Base-by-base conservation (phyloP, 2,329 filamentous ascomycete species). In the Nigrograna mackinnonii region DNA sequence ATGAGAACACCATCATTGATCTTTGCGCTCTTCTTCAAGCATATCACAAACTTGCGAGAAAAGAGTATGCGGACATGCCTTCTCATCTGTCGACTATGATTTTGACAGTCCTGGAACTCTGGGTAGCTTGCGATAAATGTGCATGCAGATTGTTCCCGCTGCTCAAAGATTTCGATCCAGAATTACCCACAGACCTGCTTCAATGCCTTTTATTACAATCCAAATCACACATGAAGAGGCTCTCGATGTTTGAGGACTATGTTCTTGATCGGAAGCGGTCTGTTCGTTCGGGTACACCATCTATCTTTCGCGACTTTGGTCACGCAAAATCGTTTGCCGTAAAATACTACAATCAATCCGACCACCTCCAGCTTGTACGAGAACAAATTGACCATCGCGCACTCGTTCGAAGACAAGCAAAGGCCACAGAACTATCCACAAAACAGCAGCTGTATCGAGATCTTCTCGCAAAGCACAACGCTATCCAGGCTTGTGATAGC, bases 341-440 rank as follows among this genome's bases (percentile, higher is more conserved):
- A 0, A 58, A 59, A 13, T 82, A 72, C 39, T 82, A 74, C 41
- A 55, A 77, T 3, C 41, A 65, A n/a, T 81, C 75, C 0, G 2
- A 4, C 0, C 4, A 44, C 0, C 76, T 78, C 30, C 66, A 79
- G 37, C 16, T 34, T 0, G 32, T 77, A 0, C 48, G 60, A 2
- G 2, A 26, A 0, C 19, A 20, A 0, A 82, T 83, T 19, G 66
- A 75, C 28, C 3, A 22, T 0, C 28, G 61, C 1, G 79, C 79
- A 0, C 33, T 21, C 1, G 6, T 11, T 1, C 33, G 48, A 22
- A 49, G 50, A 6, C 13, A 48, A 9, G 11, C 44, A 13, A 66
- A 67, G 33, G 39, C 33, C n/a, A 3, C 43, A 18, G 61, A 68
- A 24, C 37, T 64, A n/a, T n/a, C 4, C 2, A 7, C 26, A 1